Base-by-base conservation (phyloP, 495 filamentous ascomycete species). In the Aspergillus bertholletiae region DNA sequence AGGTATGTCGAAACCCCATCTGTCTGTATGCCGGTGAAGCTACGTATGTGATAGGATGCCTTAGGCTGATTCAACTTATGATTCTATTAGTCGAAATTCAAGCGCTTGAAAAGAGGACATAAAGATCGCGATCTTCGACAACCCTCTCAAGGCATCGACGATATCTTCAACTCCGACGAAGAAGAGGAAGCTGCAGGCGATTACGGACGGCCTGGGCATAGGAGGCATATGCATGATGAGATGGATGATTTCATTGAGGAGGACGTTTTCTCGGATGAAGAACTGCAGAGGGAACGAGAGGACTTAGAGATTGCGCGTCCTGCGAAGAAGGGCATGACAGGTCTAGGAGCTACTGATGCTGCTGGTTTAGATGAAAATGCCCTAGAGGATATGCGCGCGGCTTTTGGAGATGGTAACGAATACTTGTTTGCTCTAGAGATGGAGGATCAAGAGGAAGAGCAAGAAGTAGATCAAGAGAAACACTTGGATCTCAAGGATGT, bases 241-340 rank as follows among this genome's bases (percentile, higher is more conserved):
- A 92, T 97, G 63, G 94, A 88, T 49, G 94, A 92, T 65, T 98
- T 98, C 73, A 98, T 98, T 63, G 93, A 97, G 62, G 90, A 96
- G 56, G 94, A 97, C 59, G 92, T 88, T 50, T 87, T 92, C 35
- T 91, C 90, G 54, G 92, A 96, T 55, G 91, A 94, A 51, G 90
- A 93, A 59, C 76, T 80, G 18, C 84, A 86, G 47, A 84, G 81
- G 41, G 81, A 88, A 54, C 85, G 87, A 48, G 94, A 97, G 63
- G 94, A 97, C 56, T 78, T 85, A 61, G 94, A 96, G 60, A 88
- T 97, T 53, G 86, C 87, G 51, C 80, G 88, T 32, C 86, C 91
- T 2, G 76, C 78, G 53, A 78, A 87, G 55, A 77, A 81, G 51
- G 80, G 83, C n/a, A 76, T 81, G 54, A 63, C 67, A 0, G 73